Evolutionary conservation across 148 eudicot species (phyloP).

Genomic region (Silene conica): DNA sequence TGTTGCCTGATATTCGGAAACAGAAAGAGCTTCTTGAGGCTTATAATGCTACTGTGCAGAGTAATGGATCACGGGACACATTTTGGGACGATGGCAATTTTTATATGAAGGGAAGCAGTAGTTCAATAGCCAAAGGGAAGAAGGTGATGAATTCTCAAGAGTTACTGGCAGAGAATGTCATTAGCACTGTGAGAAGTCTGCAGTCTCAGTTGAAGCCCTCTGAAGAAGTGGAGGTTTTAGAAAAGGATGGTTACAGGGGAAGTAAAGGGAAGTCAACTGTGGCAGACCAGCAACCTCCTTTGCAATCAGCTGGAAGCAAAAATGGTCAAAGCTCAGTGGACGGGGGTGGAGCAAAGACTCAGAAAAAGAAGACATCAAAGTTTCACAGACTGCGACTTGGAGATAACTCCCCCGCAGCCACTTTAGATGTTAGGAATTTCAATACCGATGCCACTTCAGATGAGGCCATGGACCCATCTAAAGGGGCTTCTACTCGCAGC

Average conservation of each 20-base stretch:
- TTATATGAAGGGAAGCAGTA: constrained; percentile 30
- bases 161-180: constrained; percentile 49
- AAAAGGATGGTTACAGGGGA: constrained; percentile 76
- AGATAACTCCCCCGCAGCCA: constrained; percentile 57
- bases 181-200: constrained; percentile 61
- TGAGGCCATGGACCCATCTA: constrained; percentile 26
- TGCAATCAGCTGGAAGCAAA: constrained; percentile 8
- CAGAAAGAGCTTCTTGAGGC: constrained; percentile 66
- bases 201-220: constrained; percentile 56
- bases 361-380: constrained; percentile 78
- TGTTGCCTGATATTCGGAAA: constrained; percentile 70
- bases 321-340: constrained; percentile 29
- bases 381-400: constrained; percentile 71
- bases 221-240: constrained; percentile 71
- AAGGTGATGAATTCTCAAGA: constrained; percentile 40
- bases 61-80: constrained; percentile 35
- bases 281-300: constrained; percentile 14
- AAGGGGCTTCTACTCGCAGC: constrained; percentile 50
- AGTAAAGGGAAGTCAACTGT: constrained; percentile 47
- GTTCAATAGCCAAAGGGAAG: constrained; percentile 64
- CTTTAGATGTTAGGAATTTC: constrained; percentile 42
- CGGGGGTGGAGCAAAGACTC: constrained; percentile 47
- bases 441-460: constrained; percentile 36
- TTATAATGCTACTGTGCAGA: constrained; percentile 40
- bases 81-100: constrained; percentile 33